Evolutionary conservation across 1,284 basidiomycete genomes (phyloP), one percentile per base, ranked within the genome.

Genomic region (Neonothopanus nambi): DNA sequence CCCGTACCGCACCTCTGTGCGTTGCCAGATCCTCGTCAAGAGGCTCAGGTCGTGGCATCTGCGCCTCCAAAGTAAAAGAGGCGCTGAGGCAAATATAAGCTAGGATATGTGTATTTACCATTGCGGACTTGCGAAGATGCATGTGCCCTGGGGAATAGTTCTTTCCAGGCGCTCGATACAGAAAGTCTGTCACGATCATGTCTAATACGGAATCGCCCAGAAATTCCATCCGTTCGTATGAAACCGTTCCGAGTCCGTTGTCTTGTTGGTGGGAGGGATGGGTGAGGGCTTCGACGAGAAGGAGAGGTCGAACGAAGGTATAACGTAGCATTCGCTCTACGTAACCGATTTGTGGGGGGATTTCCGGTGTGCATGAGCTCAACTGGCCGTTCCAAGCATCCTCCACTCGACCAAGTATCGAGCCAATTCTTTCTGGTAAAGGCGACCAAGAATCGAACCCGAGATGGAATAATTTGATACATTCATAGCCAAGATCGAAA

Each of bases 221-320:
- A 63, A 92, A 93, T 61, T 93, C 90, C 70, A 93, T 80, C 13
- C 91, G 79, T 63, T 93, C 89, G 63, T 93, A 93, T 7, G 87
- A 91, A 5, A 84, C 70, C 0, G 84, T 85, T 2, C 72, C n/a
- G n/a, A n/a, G n/a, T n/a, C n/a, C 70, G 15, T 74, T 58, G 40
- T 86, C 78, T 44, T 78, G 75, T 47, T 84, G 81, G 59, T 85
- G 87, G 59, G 83, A 88, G 1, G 84, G 81, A 62, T 94, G 91
- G 0, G 87, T 91, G 36, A 93, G 74, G 1, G 91, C 89, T 65
- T 92, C 88, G 17, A 89, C 75, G 20, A 93, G 78, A 3, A 93
- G 72, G 5, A 79, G 66, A 51, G 85, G 85, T 53, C 77, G 78
- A 24, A 68, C 65, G 68, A 93, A 93, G 0, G 72, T 77, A 68